Base-by-base conservation (phyloP, 371 early-diverging fungal genomes). In the Rhizopus sp. region DNA sequence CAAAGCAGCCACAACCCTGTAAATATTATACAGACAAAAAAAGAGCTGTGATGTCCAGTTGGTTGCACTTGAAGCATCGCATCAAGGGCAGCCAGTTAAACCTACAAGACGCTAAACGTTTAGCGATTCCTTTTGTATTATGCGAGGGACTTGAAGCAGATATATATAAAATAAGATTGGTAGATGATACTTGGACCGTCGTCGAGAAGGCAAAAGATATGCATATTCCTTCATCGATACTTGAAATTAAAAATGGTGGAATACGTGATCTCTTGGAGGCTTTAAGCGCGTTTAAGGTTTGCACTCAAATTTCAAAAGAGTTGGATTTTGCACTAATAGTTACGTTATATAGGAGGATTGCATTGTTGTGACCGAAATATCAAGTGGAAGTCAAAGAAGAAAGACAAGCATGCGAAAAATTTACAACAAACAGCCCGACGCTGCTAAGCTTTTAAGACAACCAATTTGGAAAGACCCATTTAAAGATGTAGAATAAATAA, bases 271-370 rank as follows among this genome's bases (percentile, higher is more conserved):
- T 44, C 35, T 44, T 54, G 46, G 42, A 34, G 31, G 54, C 45
- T 42, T 54, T 54, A 44, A 44, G 46, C 42, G 45, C 33, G 33
- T 54, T 44, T 34, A 44, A 54, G 54, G 34, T 44, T 44, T 32
- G 54, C 17, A 54, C 33, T 42, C 35, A 32, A 54, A 44, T 54
- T 54, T 44, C 35, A 54, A 32, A 44, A 44, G 5, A 16, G 33
- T 54, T 54, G n/a, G 46, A 42, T 32, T 54, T 44, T 54, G 33
- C 32, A 44, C 45, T 34, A 54, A 54, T 34, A 34, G 45, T 54
- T 54, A 44, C 54, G 35, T 44, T 54, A 54, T 44, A 54, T 42
- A 54, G 54, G 35, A 44, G n/a, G 45, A 34, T 44, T 54, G 54
- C 32, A 54, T 54, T 32, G 46, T 1, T 40, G 52, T 39, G 40